Evolutionary conservation across 163 green algal species (phyloP), one percentile per base, ranked within the genome.

Genomic region (Chlorella variabilis): DNA sequence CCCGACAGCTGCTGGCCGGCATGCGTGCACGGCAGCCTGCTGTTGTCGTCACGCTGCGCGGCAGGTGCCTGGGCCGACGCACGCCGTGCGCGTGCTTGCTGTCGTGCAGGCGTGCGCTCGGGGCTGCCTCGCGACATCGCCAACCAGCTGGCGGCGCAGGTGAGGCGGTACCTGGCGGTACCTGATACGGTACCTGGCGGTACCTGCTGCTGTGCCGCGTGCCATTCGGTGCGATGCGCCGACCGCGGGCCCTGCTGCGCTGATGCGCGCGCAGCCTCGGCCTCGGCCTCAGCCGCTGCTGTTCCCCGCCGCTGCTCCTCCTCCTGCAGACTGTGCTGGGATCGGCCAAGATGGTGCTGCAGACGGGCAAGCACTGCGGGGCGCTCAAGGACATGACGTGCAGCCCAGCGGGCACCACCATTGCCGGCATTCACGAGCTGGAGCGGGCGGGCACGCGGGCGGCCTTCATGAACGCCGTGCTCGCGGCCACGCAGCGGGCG

Each of bases 301-400:
- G 11, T 54, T 54, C 34, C 34, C 34, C 38, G 18, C 15, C 8
- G 1, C 8, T 25, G 29, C 54, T 2, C 38, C 36, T 20, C 21
- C 3, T 5, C 20, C 31, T 29, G 71, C 95, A 98, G 86, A 98
- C 95, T 4, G 94, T 98, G 75, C 88, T 96, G 74, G 95, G 95
- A 45, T 91, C 86, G 13, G 96, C 96, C 41, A 98, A 98, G 89
- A 98, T 99, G 96, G 97, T 99, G 59, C 77, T 99, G 29, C 93
- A 99, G 77, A 97, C 93, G 27, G 96, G 96, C 61, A 97, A 94
- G 83, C 96, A 99, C 83, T 97, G 97, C 11, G 36, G 86, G 34
- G 87, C 80, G 29, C 84, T 95, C 39, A 95, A 95, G 45, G 91
- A 95, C 75, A 91, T 93, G 84, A 23, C 42, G 5, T 63, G 41